Evolutionary conservation across 2,329 filamentous ascomycete genomes (phyloP), one percentile per base, ranked within the genome.

Genomic region (Calonectria pseudoturangicola): DNA sequence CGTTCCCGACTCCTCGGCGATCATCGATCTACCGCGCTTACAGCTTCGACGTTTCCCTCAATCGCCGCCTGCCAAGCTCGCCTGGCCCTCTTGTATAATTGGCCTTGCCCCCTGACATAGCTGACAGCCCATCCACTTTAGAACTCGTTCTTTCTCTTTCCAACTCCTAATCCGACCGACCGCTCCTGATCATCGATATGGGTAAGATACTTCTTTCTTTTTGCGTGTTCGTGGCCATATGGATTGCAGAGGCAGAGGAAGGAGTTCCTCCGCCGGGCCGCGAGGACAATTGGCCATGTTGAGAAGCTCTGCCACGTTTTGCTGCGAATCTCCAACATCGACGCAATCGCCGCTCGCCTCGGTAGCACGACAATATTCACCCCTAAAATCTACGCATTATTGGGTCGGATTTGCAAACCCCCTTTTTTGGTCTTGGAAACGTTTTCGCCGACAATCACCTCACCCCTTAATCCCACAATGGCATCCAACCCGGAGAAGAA

Each of bases 321-420:
- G 28, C n/a, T 36, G 21, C 65, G 13, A 63, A 67, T 56, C 66
- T 70, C 27, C 25, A 47, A n/a, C 48, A 39, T 60, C 76, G 69
- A 73, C 73, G 58, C 70, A 79, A 68, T 69, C 77, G 70, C 77
- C 78, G 73, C 78, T 78, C 74, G 65, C 71, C 75, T 76, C 81
- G 74, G 84, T 82, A 83, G 73, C 75, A 73, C 78, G 75, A 79
- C 78, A 77, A 79, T 81, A 81, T 84, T 82, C 83, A 82, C 85
- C 86, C 68, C 73, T 78, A 78, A 78, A 82, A 87, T 88, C 81
- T 88, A 87, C 83, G 77, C 79, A 85, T 87, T 87, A 82, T 87
- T 87, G 84, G 86, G 82, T 84, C 80, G 76, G 74, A 73, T 71
- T 76, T 80, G 81, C 82, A 81, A 43, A 78, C 79, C 78, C 77